A percentile compares a stretch with the other conserved stretches of the same genome.
These are phyloP conservation scores for Pythium plurisporium DNA, from an alignment of 352 stramenopile genomes.

Conservation along the genomic window DNA sequence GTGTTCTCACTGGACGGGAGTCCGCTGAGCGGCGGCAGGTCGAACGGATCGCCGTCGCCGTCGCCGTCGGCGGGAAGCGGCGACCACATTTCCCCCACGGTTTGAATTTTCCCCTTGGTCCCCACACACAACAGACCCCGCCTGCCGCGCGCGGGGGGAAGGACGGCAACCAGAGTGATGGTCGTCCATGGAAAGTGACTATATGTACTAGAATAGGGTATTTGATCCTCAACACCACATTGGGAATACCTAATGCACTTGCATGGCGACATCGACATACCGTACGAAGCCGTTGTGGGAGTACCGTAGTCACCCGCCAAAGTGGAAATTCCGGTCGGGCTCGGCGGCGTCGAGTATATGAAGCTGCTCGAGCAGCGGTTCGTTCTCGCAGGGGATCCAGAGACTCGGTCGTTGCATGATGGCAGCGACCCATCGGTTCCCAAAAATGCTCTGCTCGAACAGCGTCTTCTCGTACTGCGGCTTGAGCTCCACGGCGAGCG, in stretches of 20 bases:
- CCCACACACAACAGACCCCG: too few relatives aligned
- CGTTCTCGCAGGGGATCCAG: slow-evolving; percentile 36
- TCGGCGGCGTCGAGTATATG: slow-evolving; percentile 30
- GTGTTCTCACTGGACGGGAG: slow-evolving; percentile 23
- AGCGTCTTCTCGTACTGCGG: slow-evolving; percentile 21
- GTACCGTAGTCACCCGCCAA: background rate
- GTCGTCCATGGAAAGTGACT: too few relatives aligned
- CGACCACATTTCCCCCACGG: background rate
- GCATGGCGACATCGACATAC: too few relatives aligned
- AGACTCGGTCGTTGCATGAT: slow-evolving; percentile 35
- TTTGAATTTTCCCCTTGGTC: too few relatives aligned
- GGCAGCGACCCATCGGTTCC: slow-evolving; percentile 20
- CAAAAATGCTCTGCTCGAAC: slow-evolving; percentile 39
- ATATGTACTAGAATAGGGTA: too few relatives aligned
- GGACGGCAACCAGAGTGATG: slow-evolving; percentile 18
- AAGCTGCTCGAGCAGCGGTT: slow-evolving; percentile 34
- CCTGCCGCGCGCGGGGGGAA: background rate
- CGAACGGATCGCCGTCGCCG: slow-evolving; percentile 25
- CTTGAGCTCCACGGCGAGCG: slow-evolving; percentile 22
- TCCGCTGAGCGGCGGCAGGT: slow-evolving; percentile 30
- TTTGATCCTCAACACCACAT: too few relatives aligned
- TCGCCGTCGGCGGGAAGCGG: background rate
- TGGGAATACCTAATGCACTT: too few relatives aligned
- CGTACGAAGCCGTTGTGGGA: too few relatives aligned
- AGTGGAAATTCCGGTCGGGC: slow-evolving; percentile 29